Conservation (phyloP, 768 basidiomycete species). For the Dioszegia aurantiaca region DNA sequence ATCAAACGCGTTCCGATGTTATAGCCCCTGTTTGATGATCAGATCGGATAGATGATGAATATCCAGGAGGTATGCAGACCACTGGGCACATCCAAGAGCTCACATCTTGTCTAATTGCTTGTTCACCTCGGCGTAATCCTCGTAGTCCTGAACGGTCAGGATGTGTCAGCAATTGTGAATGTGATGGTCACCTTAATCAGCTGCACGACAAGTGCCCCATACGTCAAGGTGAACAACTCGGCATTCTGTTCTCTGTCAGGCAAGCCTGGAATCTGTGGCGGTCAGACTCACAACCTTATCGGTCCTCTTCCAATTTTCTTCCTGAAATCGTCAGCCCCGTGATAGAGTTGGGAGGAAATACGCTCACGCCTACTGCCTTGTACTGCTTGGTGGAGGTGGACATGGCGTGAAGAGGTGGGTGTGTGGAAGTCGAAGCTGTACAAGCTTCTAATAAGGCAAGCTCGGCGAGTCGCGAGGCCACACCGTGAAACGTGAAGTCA, state of each 20-base stretch:
- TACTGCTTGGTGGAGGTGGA: slow-evolving; percentile 51
- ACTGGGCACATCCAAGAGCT: slow-evolving; percentile 12
- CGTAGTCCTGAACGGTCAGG: slow-evolving; percentile 71
- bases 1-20: slow-evolving; percentile 95
- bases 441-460: no score
- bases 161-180: neutral
- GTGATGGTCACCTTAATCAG: slow-evolving; percentile 65
- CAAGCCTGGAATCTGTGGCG: neutral
- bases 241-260: slow-evolving; percentile 65
- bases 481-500: no score
- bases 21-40: no score
- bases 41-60: no score
- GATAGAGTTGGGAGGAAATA: no score
- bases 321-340: slow-evolving; percentile 53
- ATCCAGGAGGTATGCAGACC: no score
- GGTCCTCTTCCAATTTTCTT: slow-evolving; percentile 93
- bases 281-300: slow-evolving; percentile 80
- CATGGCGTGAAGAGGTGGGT: slow-evolving; percentile 15
- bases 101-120: slow-evolving; percentile 88
- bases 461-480: no score
- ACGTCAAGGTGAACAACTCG: slow-evolving; percentile 93
- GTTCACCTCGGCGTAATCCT: slow-evolving; percentile 80
- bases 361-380: slow-evolving; percentile 52
- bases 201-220: slow-evolving; percentile 96
- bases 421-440: neutral